Conservation (phyloP, 257 asterid species). For the Anisodus tanguticus region DNA sequence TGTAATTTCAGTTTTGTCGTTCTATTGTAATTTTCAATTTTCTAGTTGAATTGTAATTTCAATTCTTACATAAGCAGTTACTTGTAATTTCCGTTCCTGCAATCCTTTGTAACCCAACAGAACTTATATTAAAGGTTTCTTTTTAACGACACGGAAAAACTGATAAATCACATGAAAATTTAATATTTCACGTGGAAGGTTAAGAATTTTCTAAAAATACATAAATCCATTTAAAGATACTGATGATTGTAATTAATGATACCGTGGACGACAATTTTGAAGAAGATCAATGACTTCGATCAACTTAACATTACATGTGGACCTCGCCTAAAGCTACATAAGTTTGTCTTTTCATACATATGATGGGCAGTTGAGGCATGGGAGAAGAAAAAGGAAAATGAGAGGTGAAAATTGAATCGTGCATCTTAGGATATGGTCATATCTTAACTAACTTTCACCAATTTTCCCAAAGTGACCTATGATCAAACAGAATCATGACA, state of each 20-base stretch:
- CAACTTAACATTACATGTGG: not conserved
- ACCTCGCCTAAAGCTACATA: not conserved
- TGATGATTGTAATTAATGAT: not conserved
- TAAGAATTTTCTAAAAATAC: not conserved
- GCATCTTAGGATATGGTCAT: slow-evolving; percentile 8
- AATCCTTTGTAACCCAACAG: no score
- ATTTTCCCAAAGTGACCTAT: not conserved
- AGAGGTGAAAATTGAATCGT: not conserved
- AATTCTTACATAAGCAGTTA: no score
- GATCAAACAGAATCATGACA: slow-evolving; percentile 5
- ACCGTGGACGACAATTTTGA: not conserved
- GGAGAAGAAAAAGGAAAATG: not conserved
- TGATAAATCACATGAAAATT: not conserved
- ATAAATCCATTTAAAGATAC: not conserved
- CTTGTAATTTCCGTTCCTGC: no score
- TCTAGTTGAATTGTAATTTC: no score
- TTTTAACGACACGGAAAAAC: not conserved
- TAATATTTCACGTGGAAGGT: not conserved
- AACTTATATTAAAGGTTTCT: not conserved
- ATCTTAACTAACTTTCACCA: slow-evolving; percentile 22
- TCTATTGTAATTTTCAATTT: no score
- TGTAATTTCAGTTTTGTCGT: no score
- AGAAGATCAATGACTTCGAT: not conserved
- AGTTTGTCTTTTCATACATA: not conserved
- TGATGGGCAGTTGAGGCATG: not conserved